Percentiles rank a stretch among this genome's conserved stretches.
Evolutionary conservation across 257 asterid genomes (phyloP).

Genomic region (Capsicum pubescens): DNA sequence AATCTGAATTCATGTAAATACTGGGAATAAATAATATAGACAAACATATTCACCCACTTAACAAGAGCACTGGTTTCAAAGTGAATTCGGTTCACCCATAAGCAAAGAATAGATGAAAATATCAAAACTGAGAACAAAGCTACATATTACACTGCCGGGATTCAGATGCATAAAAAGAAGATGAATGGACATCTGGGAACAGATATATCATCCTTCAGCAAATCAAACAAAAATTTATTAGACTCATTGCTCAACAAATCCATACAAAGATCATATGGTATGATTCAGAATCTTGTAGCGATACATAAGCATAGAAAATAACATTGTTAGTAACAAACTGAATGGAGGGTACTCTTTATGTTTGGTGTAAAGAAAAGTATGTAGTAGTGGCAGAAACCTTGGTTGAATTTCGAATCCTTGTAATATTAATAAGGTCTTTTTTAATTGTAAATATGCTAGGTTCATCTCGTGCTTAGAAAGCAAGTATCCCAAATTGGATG

Average conservation of each 20-base stretch:
- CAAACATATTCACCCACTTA: conserved; percentile 16
- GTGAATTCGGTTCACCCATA: not conserved
- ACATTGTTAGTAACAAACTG: not conserved
- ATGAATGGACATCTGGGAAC: not conserved
- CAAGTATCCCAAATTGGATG: not conserved
- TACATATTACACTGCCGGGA: conserved; percentile 1
- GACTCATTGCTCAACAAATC: conserved; percentile 1
- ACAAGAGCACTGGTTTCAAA: not conserved
- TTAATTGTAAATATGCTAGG: not conserved
- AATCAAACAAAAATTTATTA: not conserved
- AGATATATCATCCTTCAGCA: not conserved
- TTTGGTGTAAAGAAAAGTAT: not conserved
- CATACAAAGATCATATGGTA: not conserved
- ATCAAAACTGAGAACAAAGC: not conserved
- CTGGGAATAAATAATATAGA: not conserved
- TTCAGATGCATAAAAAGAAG: conserved; percentile 16
- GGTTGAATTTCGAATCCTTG: not conserved
- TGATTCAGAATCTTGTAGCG: not conserved
- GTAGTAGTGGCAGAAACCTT: not conserved
- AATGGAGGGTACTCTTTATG: not conserved
- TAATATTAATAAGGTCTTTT: not conserved
- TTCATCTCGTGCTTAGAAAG: not conserved
- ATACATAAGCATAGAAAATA: not conserved
- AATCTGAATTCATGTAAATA: conserved; percentile 60
- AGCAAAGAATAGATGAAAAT: not conserved